Evolutionary conservation across 371 early-diverging fungal genomes (phyloP).

Genomic region (Mortierella sp.): DNA sequence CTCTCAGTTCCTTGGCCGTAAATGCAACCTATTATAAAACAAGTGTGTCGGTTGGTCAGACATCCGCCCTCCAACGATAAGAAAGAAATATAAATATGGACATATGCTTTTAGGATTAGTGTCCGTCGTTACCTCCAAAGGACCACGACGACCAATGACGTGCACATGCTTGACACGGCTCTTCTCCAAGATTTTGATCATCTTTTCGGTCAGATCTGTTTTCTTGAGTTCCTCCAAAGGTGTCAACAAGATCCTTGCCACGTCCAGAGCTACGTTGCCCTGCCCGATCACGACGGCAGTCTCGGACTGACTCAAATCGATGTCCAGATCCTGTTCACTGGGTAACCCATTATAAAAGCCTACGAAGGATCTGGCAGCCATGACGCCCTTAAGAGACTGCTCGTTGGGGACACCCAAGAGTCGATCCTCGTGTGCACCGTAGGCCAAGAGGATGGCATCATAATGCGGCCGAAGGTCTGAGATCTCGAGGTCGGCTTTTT

Average conservation of each 20-base stretch:
- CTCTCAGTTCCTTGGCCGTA: conserved; percentile 96
- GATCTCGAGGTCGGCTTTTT: conserved; percentile 44
- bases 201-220: conserved; percentile 90
- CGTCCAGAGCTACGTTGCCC: conserved; percentile 97
- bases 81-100: too few relatives aligned
- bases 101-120: too few relatives aligned
- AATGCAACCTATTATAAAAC: conserved; percentile 76
- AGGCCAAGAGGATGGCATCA: conserved; percentile 86
- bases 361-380: conserved; percentile 90
- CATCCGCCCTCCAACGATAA: background rate
- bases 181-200: conserved; percentile 74
- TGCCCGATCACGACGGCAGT: conserved; percentile 91
- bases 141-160: conserved; percentile 93
- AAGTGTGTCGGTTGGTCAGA: background rate
- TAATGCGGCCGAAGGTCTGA: conserved; percentile 72
- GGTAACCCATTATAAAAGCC: conserved; percentile 98
- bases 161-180: conserved; percentile 85
- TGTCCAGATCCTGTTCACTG: conserved; percentile 59
- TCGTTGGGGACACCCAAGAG: conserved; percentile 79
- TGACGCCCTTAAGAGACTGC: conserved; percentile 64
- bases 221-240: conserved; percentile 78
- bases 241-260: conserved; percentile 89
- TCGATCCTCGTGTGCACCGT: conserved; percentile 87
- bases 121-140: conserved; percentile 90
- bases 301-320: conserved; percentile 75